Conservation (phyloP, 345 rosid genomes). For the Moricandia arvensis region DNA sequence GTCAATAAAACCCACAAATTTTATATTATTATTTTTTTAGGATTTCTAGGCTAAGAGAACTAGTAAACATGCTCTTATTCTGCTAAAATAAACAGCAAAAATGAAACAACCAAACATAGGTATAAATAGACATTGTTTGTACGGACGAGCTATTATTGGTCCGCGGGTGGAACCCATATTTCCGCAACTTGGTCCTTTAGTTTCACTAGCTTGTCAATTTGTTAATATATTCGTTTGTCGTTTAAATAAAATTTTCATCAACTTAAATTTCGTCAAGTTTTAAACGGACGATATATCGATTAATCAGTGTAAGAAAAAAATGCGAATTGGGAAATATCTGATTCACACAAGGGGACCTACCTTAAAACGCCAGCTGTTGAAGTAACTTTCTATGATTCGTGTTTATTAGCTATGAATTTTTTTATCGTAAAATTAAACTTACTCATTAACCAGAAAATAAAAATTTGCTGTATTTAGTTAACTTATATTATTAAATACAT, state of each 20-base stretch:
- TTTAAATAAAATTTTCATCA: slow-evolving; percentile 1
- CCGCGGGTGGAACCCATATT: slow-evolving; percentile 9
- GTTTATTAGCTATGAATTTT: background rate
- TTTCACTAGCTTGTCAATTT: slow-evolving; percentile 15
- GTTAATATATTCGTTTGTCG: slow-evolving; percentile 5
- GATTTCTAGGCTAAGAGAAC: no score
- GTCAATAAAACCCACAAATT: no score
- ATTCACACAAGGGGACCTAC: background rate
- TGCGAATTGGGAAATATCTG: background rate
- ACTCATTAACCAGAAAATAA: background rate
- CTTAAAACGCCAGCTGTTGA: background rate
- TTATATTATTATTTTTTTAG: no score
- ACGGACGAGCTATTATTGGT: slow-evolving; percentile 33
- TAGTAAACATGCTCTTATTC: no score
- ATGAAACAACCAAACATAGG: slow-evolving; percentile 21
- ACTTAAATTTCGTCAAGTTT: slow-evolving; percentile 20
- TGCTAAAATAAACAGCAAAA: slow-evolving; percentile 9
- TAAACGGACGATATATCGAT: background rate
- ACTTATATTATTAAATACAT: background rate
- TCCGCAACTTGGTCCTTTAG: slow-evolving; percentile 32
- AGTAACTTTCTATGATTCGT: background rate
- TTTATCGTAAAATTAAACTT: background rate
- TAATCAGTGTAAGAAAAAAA: background rate
- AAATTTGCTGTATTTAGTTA: background rate
- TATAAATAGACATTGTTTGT: slow-evolving; percentile 28